A percentile compares a stretch with the other conserved stretches of the same genome.
phyloP scores from a whole-genome alignment of 805 yeast genomes.

The Metschnikowia orientalis region DNA sequence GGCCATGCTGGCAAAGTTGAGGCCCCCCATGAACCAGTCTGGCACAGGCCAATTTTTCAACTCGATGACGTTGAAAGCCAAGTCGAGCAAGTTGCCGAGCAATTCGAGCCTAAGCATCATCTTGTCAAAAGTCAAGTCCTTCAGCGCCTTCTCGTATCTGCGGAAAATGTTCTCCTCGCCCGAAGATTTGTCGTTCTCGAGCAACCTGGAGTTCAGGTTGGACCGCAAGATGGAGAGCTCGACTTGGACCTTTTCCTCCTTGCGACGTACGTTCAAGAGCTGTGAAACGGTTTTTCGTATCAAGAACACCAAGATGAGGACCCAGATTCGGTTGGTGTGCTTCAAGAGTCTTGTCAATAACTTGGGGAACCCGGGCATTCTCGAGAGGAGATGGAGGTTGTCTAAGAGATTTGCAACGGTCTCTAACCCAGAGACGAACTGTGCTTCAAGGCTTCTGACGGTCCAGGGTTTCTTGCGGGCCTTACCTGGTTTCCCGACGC shows the following conservation, averaged over 20 bases:
- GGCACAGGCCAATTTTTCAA: constrained; percentile 34
- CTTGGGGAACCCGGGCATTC: constrained; percentile 42
- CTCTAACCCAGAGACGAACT: constrained; percentile 30
- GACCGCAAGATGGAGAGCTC: constrained; percentile 31
- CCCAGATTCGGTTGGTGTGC: constrained; percentile 43
- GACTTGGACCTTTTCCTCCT: constrained; percentile 33
- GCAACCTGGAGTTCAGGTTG: constrained; percentile 20
- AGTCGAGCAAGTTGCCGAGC: constrained; percentile 39
- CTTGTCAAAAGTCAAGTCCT: constrained; percentile 40
- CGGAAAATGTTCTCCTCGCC: constrained; percentile 23
- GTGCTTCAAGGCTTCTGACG: constrained; percentile 28
- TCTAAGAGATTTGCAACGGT: constrained; percentile 37
- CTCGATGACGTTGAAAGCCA: constrained; percentile 38
- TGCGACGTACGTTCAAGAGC: constrained; percentile 35
- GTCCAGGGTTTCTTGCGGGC: constrained; percentile 18
- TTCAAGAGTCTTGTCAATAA: constrained; percentile 27
- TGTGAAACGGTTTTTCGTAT: constrained; percentile 40
- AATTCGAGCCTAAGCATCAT: constrained; percentile 39
- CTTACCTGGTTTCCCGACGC: not conserved
- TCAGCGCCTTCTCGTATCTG: constrained; percentile 37
- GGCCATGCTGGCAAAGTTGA: constrained; percentile 40
- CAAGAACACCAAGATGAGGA: constrained; percentile 36
- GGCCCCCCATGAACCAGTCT: constrained; percentile 38
- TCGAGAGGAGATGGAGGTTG: constrained; percentile 38
- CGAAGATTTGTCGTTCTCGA: constrained; percentile 19